phyloP scores from a whole-genome alignment of 2,329 filamentous ascomycete species.

The Apiospora pterosperma region DNA sequence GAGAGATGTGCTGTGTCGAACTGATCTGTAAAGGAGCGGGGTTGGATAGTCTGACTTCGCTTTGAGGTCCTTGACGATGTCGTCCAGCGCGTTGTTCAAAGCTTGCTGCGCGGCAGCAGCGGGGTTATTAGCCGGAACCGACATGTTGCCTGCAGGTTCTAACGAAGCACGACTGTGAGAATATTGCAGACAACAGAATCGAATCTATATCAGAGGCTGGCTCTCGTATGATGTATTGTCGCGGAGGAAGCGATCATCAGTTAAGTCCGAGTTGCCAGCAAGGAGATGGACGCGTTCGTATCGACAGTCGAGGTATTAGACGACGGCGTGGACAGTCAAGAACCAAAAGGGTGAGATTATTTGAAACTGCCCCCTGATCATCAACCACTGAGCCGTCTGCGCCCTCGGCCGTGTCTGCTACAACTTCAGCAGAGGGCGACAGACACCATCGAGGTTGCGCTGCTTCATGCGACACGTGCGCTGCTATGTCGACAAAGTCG shows the following conservation, averaged over 20 bases:
- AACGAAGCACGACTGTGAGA: neutral
- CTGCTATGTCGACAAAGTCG: neutral
- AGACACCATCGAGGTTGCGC: slow-evolving; percentile 15
- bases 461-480: slow-evolving; percentile 5
- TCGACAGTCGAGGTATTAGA: neutral
- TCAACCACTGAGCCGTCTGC: slow-evolving; percentile 10
- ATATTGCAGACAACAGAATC: neutral
- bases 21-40: neutral
- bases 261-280: neutral
- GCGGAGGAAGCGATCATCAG: neutral
- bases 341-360: neutral
- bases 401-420: slow-evolving; percentile 23
- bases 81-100: slow-evolving; percentile 43
- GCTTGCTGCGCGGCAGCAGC: neutral
- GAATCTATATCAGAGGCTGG: neutral
- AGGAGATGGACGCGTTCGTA: neutral
- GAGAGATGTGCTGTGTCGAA: neutral
- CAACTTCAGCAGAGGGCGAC: slow-evolving; percentile 26
- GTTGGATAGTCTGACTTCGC: slow-evolving; percentile 42
- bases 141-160: neutral
- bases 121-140: neutral
- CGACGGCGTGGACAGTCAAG: neutral
- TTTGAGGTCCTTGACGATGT: slow-evolving; percentile 51
- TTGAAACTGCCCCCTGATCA: neutral
- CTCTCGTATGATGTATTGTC: neutral